phyloP scores from a whole-genome alignment of 2,329 filamentous ascomycete genomes.

The Orbilia blumenaviensis region DNA sequence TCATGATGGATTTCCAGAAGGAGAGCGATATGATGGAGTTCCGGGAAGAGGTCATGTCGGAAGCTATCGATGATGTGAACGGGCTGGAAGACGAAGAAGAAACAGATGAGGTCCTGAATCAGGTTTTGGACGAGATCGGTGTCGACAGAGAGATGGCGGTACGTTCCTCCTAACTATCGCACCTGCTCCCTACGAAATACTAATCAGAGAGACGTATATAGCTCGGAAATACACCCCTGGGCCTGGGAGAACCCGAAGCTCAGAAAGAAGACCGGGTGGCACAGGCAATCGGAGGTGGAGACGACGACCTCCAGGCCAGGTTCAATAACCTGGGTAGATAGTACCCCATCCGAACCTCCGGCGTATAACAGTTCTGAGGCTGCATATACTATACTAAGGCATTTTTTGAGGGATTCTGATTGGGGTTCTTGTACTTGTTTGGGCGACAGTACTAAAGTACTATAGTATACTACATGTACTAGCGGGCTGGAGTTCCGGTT shows the following conservation, averaged over 20 bases:
- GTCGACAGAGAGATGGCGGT: conserved; percentile 90
- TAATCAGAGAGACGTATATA: conserved; percentile 62
- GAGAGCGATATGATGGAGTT: conserved; percentile 99
- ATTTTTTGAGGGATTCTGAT: not conserved
- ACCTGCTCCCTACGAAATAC: conserved; percentile 32
- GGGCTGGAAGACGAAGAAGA: conserved; percentile 89
- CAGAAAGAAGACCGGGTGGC: conserved; percentile 81
- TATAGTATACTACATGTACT: conserved; percentile 32
- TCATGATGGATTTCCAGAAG: conserved; percentile 98
- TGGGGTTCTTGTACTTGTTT: conserved; percentile 14
- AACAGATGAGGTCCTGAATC: conserved; percentile 94
- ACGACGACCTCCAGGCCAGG: conserved; percentile 90
- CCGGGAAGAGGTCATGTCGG: conserved; percentile 99
- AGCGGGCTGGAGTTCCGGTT: conserved; percentile 47
- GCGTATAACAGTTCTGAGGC: not conserved
- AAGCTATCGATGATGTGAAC: conserved; percentile 96
- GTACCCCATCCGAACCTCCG: not conserved
- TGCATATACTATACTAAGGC: not conserved
- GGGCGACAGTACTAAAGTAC: conserved; percentile 27
- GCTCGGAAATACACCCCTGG: conserved; percentile 91
- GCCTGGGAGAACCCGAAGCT: conserved; percentile 74
- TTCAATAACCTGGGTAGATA: conserved; percentile 79
- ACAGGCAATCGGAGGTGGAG: conserved; percentile 78
- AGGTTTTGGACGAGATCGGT: conserved; percentile 95
- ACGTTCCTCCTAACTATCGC: conserved; percentile 62